phyloP scores from a whole-genome alignment of 2,329 filamentous ascomycete genomes.

The Didymella exigua region DNA sequence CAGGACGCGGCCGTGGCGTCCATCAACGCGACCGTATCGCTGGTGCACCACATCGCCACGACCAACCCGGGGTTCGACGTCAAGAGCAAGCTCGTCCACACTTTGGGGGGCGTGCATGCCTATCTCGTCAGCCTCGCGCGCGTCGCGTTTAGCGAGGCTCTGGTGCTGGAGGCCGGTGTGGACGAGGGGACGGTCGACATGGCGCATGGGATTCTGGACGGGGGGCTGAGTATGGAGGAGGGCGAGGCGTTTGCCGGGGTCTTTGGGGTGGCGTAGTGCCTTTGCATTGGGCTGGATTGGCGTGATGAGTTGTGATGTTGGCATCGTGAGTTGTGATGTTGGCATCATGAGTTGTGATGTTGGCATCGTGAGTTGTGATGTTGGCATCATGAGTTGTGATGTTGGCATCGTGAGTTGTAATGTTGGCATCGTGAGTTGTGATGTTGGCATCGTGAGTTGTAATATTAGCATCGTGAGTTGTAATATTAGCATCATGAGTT shows the following conservation, averaged over 20 bases:
- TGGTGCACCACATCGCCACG: slow-evolving; percentile 65
- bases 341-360: too few species aligned
- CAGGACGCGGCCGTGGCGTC: slow-evolving; percentile 54
- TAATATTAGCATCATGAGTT: too few species aligned
- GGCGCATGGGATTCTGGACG: slow-evolving; percentile 81
- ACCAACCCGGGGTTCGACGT: slow-evolving; percentile 70
- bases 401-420: too few species aligned
- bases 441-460: too few species aligned
- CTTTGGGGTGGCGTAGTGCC: slow-evolving; percentile 43
- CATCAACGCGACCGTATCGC: slow-evolving; percentile 65
- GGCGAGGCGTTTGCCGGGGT: slow-evolving; percentile 64
- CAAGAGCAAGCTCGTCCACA: slow-evolving; percentile 70
- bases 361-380: too few species aligned
- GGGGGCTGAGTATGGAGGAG: slow-evolving; percentile 80
- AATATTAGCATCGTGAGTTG: too few species aligned
- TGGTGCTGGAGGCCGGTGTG: slow-evolving; percentile 77
- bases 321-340: too few species aligned
- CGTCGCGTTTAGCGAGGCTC: slow-evolving; percentile 82
- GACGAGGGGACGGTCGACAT: slow-evolving; percentile 78
- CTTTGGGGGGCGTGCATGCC: slow-evolving; percentile 77
- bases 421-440: too few species aligned
- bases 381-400: too few species aligned
- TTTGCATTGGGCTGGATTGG: too few species aligned
- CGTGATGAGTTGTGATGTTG: neutral
- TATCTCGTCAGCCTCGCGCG: slow-evolving; percentile 81